These are phyloP conservation scores for Cercospora janseana DNA, from an alignment of 2,329 filamentous ascomycete species.

Conservation along the genomic window DNA sequence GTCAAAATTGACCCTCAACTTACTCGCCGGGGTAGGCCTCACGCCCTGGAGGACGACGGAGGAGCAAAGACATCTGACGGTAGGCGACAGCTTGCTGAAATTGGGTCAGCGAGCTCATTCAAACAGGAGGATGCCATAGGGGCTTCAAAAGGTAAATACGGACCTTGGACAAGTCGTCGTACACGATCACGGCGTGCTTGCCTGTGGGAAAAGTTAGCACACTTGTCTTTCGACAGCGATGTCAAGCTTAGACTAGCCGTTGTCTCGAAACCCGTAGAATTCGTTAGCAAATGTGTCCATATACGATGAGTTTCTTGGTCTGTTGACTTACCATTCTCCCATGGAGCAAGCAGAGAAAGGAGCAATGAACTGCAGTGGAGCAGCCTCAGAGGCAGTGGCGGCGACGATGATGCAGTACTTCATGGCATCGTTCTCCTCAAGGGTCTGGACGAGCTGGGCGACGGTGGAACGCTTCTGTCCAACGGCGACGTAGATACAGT, in stretches of 20 bases:
- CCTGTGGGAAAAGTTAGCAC: background rate
- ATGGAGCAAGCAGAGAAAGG: slow-evolving; percentile 73
- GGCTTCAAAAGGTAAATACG: background rate
- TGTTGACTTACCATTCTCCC: slow-evolving; percentile 17
- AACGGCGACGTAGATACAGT: slow-evolving; percentile 98
- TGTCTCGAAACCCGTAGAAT: slow-evolving; percentile 70
- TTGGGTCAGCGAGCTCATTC: no score
- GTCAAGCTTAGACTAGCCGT: slow-evolving; percentile 52
- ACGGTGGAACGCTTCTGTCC: slow-evolving; percentile 99
- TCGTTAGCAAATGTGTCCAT: no score
- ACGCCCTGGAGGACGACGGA: slow-evolving; percentile 96
- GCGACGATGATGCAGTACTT: slow-evolving; percentile 94
- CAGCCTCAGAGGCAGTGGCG: slow-evolving; percentile 95
- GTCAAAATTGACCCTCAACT: slow-evolving; percentile 31
- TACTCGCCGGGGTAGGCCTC: slow-evolving; percentile 97
- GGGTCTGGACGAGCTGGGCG: slow-evolving; percentile 98
- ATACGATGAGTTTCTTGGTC: no score
- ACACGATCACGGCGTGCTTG: slow-evolving; percentile 82
- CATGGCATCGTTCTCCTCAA: slow-evolving; percentile 99
- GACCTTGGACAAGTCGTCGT: slow-evolving; percentile 86
- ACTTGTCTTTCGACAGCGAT: background rate
- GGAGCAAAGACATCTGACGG: slow-evolving; percentile 97
- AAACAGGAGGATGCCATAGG: background rate
- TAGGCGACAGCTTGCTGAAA: slow-evolving; percentile 75
- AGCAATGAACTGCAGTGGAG: slow-evolving; percentile 47